Evolutionary conservation across 2,329 filamentous ascomycete species (phyloP).

Genomic region (Whalleya microplaca): DNA sequence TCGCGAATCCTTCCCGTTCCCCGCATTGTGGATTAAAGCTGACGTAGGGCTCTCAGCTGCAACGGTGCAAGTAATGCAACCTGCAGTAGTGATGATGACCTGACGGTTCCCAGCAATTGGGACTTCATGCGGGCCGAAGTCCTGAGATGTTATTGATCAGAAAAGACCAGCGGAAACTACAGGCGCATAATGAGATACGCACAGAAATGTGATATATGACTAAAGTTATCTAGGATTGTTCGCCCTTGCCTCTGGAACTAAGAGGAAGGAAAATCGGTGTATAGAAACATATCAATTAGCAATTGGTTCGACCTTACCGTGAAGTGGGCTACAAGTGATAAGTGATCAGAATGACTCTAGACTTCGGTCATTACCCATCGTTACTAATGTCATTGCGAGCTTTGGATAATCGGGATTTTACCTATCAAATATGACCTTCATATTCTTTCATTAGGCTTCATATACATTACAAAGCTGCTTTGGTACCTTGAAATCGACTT

Average conservation of each 20-base stretch:
- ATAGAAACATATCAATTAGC: not conserved
- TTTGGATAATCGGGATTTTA: too few species aligned
- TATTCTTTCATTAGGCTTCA: too few species aligned
- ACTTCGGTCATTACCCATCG: too few species aligned
- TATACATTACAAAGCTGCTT: too few species aligned
- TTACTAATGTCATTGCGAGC: too few species aligned
- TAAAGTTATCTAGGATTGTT: not conserved
- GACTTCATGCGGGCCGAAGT: not conserved
- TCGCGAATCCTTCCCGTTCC: not conserved
- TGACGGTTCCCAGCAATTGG: not conserved
- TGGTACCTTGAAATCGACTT: too few species aligned
- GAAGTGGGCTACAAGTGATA: too few species aligned
- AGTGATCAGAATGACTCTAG: too few species aligned
- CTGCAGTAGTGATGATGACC: not conserved
- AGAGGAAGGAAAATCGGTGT: not conserved
- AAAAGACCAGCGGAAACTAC: too few species aligned
- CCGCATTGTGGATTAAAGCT: not conserved
- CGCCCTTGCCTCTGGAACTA: not conserved
- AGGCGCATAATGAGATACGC: not conserved
- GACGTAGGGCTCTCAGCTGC: not conserved
- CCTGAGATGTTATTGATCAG: not conserved
- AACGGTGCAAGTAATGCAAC: not conserved
- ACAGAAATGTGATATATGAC: not conserved
- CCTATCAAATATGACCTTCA: too few species aligned
- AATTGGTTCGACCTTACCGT: too few species aligned